Conservation (phyloP, 164 flowering plant species). For the Magnolia officinalis region DNA sequence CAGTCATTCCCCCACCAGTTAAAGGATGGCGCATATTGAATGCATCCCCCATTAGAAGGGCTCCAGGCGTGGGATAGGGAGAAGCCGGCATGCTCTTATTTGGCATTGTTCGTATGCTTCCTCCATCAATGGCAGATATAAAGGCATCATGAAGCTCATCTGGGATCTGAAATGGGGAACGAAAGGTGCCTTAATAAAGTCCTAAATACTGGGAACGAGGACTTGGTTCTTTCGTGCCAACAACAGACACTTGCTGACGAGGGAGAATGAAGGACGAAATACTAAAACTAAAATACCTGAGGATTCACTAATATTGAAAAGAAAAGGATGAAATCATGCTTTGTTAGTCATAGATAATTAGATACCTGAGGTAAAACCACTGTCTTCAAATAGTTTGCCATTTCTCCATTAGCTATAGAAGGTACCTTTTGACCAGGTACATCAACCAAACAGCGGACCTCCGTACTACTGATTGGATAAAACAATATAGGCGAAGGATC, state of each 20-base stretch:
- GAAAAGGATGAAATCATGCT: neutral
- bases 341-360: neutral
- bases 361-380: constrained; percentile 86
- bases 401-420: constrained; percentile 82
- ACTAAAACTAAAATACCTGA: neutral
- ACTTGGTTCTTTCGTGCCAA: neutral
- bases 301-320: neutral
- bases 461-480: constrained; percentile 85
- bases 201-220: neutral
- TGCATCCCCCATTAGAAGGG: constrained; percentile 89
- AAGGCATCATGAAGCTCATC: constrained; percentile 59
- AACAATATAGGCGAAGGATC: constrained; percentile 90
- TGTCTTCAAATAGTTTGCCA: constrained; percentile 76
- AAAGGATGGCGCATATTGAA: constrained; percentile 92
- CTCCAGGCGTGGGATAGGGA: constrained; percentile 90
- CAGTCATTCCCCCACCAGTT: constrained; percentile 97
- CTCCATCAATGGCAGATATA: constrained; percentile 68
- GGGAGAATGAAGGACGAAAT: neutral
- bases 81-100: constrained; percentile 97
- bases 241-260: neutral
- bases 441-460: constrained; percentile 90
- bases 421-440: constrained; percentile 94
- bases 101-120: constrained; percentile 85
- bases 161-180: constrained; percentile 49
- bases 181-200: neutral